Percentiles rank a stretch among this genome's conserved stretches.
phyloP scores from a whole-genome alignment of 2,329 filamentous ascomycete species.

The Fusarium sp. region DNA sequence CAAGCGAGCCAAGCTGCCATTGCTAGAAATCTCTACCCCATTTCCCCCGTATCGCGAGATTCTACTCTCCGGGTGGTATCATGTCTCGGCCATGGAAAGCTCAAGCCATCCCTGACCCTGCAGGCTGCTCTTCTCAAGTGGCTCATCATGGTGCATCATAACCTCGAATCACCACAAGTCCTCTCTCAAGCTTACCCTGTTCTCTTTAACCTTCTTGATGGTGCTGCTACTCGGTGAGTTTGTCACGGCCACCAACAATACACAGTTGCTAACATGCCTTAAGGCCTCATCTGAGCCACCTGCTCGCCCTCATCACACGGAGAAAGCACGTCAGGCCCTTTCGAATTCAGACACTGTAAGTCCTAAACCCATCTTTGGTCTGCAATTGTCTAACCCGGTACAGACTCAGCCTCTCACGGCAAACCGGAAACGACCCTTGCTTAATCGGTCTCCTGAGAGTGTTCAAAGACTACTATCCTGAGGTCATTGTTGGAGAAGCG shows the following conservation, averaged over 20 bases:
- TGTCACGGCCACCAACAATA: not conserved
- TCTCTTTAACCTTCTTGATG: conserved; percentile 84
- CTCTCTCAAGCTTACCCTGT: conserved; percentile 79
- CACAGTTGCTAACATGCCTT: conserved; percentile 29
- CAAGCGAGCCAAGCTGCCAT: conserved; percentile 77
- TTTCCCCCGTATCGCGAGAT: conserved; percentile 68
- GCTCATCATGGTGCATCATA: conserved; percentile 80
- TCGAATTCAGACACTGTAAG: conserved; percentile 80
- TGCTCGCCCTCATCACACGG: conserved; percentile 81
- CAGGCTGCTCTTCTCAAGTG: conserved; percentile 80
- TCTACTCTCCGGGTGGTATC: conserved; percentile 74
- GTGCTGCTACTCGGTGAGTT: conserved; percentile 74
- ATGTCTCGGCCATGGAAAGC: conserved; percentile 79
- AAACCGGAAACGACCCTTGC: conserved; percentile 77
- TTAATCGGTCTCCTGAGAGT: conserved; percentile 79
- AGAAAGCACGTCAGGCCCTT: conserved; percentile 87
- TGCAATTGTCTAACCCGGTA: not conserved
- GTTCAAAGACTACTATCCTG: conserved; percentile 92
- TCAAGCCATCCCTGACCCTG: conserved; percentile 76
- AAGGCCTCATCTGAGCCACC: conserved; percentile 74
- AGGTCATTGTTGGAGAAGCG: conserved; percentile 81
- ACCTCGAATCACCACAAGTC: conserved; percentile 70
- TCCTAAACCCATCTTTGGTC: conserved; percentile 8
- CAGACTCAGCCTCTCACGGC: conserved; percentile 67
- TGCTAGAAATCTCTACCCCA: conserved; percentile 80